Evolutionary conservation across 306 rosid genomes (phyloP), one percentile per base, ranked within the genome.

Genomic region (Elaeagnus macrophylla): DNA sequence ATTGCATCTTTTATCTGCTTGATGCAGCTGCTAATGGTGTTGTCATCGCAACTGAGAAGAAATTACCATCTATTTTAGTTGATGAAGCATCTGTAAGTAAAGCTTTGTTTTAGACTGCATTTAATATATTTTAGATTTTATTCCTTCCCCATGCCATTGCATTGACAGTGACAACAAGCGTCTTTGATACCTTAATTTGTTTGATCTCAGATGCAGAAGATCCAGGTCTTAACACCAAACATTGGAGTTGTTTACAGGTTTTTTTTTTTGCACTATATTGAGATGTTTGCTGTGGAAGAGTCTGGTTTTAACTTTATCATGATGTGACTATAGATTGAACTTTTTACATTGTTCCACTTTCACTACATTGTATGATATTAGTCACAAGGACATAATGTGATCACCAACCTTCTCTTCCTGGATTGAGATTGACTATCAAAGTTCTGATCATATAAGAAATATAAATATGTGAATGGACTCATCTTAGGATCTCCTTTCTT

Each of bases 161-260:
- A 25, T 25, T 25, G 32, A 25, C 32, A 25, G 32, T 25, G 32
- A 25, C 32, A 25, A 25, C 4, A 25, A 25, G 32, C 10, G 13
- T 42, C 18, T 57, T 9, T 41, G 19, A 57, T 19, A 46, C 12
- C 32, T 12, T 13, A 13, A 42, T 37, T 41, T 20, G 43, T 41
- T 57, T 14, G 12, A 53, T 72, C 59, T 65, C 84, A 86, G 91
- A 78, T 86, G 53, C 88, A 80, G 55, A 86, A 86, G 62, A 86
- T 86, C 54, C 91, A 86, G 70, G 46, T 67, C 49, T 73, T 83
- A 60, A 86, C 95, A n/a, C 88, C 95, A 58, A 83, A 86, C 56
- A 82, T 82, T 17, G 95, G 95, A 49, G 88, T 86, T 19, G 95
- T 83, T 59, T 86, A 80, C 72, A 86, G 88, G 91, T 86, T 64